Conservation (phyloP, 306 rosid genomes). For the Ammopiptanthus mongolicus region DNA sequence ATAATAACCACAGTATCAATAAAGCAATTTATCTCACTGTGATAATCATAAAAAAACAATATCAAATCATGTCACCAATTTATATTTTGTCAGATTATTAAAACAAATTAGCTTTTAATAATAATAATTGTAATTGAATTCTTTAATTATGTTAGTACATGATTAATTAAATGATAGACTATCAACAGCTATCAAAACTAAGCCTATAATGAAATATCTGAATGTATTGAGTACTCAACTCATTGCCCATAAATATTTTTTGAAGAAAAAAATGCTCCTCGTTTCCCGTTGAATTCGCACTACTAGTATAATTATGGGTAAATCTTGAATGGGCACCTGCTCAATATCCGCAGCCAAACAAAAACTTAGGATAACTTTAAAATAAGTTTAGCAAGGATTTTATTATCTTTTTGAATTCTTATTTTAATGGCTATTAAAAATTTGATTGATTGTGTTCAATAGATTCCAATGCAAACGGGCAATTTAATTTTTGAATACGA, state of each 20-base stretch:
- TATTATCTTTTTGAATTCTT: no score
- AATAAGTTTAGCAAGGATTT: no score
- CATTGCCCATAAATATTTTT: neutral
- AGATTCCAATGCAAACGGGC: constrained; percentile 22
- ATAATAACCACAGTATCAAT: neutral
- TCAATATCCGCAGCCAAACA: no score
- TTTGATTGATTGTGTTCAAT: no score
- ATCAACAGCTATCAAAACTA: constrained; percentile 2
- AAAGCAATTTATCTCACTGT: neutral
- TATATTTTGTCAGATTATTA: neutral
- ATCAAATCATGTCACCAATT: neutral
- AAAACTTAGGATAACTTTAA: no score
- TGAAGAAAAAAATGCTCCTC: no score
- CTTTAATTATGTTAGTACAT: neutral
- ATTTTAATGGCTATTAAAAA: no score
- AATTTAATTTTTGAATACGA: constrained; percentile 18
- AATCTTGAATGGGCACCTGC: no score
- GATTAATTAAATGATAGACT: neutral
- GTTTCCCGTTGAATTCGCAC: constrained; percentile 13
- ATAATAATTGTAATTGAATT: neutral
- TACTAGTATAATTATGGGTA: neutral
- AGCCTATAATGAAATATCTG: neutral
- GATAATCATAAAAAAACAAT: neutral
- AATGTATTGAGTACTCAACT: neutral
- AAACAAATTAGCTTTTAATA: neutral